Percentiles rank a stretch among this genome's conserved stretches.
Evolutionary conservation across 208 protist species (phyloP).

Genomic region (Porcisia hertigi): DNA sequence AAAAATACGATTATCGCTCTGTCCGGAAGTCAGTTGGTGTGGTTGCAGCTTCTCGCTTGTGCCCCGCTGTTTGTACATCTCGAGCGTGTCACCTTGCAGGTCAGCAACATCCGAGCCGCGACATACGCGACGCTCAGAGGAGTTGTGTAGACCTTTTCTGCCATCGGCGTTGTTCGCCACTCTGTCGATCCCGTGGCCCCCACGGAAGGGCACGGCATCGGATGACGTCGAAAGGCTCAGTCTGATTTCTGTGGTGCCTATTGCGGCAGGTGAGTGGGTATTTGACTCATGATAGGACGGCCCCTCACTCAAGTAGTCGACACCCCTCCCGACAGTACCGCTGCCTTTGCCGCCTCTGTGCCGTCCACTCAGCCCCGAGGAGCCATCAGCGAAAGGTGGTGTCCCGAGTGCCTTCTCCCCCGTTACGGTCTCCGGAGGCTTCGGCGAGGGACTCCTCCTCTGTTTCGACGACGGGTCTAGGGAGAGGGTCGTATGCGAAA

Average conservation of each 20-base stretch:
- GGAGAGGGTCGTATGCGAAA: not conserved
- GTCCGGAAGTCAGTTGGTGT: too few relatives aligned
- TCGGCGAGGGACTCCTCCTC: not conserved
- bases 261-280: slow-evolving; percentile 6
- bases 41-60: not conserved
- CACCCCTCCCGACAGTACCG: not conserved
- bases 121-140: not conserved
- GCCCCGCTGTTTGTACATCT: slow-evolving; percentile 1
- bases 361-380: not conserved
- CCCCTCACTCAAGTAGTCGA: not conserved
- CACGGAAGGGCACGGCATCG: not conserved
- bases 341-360: not conserved
- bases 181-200: not conserved
- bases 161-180: not conserved
- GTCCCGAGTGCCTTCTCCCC: not conserved
- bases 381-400: not conserved
- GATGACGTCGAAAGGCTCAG: not conserved
- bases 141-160: not conserved
- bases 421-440: not conserved
- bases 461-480: not conserved
- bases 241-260: not conserved
- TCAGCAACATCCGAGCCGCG: not conserved
- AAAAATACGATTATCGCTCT: not conserved
- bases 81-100: not conserved
- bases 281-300: slow-evolving; percentile 26